Percentiles rank a stretch among this genome's conserved stretches.
Conservation (phyloP, 1,284 basidiomycete species). For the Grifola frondosa region DNA sequence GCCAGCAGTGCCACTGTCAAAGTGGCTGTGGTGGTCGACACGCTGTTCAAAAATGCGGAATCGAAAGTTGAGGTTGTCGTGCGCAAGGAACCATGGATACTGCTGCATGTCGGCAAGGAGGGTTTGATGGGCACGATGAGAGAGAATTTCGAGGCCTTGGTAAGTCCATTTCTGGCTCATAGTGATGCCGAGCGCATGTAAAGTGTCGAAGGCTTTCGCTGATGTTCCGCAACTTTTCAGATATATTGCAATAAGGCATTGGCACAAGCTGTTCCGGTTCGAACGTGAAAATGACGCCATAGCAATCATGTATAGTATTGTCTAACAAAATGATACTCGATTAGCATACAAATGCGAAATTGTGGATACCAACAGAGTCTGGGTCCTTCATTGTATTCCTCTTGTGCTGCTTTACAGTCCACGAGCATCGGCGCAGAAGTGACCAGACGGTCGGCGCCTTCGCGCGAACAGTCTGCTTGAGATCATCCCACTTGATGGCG, state of each 20-base stretch:
- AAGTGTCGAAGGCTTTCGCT: constrained; percentile 27
- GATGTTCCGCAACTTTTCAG: constrained; percentile 26
- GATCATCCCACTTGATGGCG: neutral
- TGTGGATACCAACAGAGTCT: constrained; percentile 26
- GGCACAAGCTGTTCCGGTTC: neutral
- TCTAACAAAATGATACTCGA: constrained; percentile 11
- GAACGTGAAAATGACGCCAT: constrained; percentile 21
- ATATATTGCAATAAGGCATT: constrained; percentile 25
- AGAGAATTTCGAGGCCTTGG: neutral
- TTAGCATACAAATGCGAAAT: neutral
- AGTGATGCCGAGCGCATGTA: constrained; percentile 23
- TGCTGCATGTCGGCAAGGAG: constrained; percentile 16
- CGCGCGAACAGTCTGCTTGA: constrained; percentile 7
- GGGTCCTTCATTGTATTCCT: constrained; percentile 25
- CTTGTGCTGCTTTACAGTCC: constrained; percentile 15
- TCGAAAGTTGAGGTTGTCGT: constrained; percentile 39
- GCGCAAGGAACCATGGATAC: constrained; percentile 28
- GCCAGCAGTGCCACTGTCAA: constrained; percentile 36
- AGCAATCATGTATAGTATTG: constrained; percentile 27
- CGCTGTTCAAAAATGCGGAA: constrained; percentile 38
- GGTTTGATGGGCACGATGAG: neutral
- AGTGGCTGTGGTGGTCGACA: constrained; percentile 33
- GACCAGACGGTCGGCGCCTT: constrained; percentile 24
- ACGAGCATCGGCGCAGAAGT: constrained; percentile 20
- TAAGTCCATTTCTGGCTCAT: too few species aligned